Evolutionary conservation across 306 rosid species (phyloP), one percentile per base, ranked within the genome.

Genomic region (Glycine latifolia): DNA sequence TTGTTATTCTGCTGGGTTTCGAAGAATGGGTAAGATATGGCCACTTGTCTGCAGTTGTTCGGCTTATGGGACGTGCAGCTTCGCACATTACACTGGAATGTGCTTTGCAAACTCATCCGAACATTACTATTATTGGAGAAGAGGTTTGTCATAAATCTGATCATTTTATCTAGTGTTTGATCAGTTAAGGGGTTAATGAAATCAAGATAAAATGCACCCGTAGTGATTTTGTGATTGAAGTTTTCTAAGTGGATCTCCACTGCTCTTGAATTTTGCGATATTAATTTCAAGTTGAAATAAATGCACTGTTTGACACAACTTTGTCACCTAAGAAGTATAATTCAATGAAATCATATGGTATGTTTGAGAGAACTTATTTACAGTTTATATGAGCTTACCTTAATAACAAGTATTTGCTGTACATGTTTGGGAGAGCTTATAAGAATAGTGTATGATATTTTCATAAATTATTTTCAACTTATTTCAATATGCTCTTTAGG

Each of bases 51-150:
- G 86, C 92, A 96, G 99, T 96, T 91, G 99, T 96, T 71, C 87
- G 99, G 82, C 97, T 96, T 80, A 96, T 96, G 99, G 99, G 99
- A 52, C 99, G 99, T 87, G 99, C 99, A 11, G 99, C 99, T 71
- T 96, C 99, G 76, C 99, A 96, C 90, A 96, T 96, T 79, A 96
- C 99, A 1, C 77, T 96, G 66, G 99, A 96, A 86, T 96, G 99
- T 82, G 99, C 99, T 83, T 84, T 96, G 81, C 99, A 96, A 90
- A 96, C 99, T 59, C 99, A 96, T 89, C 98, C 99, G 55, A 96
- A 96, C 86, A 87, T 96, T 83, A 91, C 97, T 66, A 90, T 96
- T 77, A 92, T 96, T 73, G 99, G 98, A 66, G 99, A 96, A 88
- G 99, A 96, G 90, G 88, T 87, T 79, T 78, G 81, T 87, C 52